These are phyloP conservation scores for Phlegmacium glaucopus DNA, from an alignment of 768 basidiomycete genomes.

Conservation along the genomic window DNA sequence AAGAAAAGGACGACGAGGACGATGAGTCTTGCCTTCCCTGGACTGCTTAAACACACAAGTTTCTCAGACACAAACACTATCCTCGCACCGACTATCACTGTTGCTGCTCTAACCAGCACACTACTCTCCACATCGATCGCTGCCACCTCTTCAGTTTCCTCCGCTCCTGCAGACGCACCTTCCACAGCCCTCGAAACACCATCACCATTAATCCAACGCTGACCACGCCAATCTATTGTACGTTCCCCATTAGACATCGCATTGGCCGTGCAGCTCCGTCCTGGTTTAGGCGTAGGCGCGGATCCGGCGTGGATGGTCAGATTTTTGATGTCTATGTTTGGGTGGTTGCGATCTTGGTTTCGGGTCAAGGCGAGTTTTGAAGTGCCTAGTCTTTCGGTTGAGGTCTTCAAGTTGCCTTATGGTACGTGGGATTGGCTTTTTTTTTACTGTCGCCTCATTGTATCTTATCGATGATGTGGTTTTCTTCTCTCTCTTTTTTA, in stretches of 20 bases:
- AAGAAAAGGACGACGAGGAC: not conserved
- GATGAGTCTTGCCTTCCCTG: not conserved
- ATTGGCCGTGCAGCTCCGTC: constrained; percentile 74
- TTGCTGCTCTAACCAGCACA: constrained; percentile 5
- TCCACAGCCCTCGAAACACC: not conserved
- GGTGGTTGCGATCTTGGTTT: constrained; percentile 64
- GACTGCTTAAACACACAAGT: constrained; percentile 6
- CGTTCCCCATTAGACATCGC: constrained; percentile 60
- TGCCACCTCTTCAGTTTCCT: constrained; percentile 10
- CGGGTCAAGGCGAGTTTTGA: constrained; percentile 29
- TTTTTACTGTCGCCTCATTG: no score
- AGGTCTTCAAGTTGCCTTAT: no score
- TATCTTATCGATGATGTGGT: no score
- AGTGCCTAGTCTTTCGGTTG: no score
- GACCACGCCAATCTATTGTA: constrained; percentile 5
- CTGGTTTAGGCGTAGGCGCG: constrained; percentile 65
- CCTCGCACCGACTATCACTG: constrained; percentile 1
- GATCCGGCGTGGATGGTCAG: constrained; percentile 79
- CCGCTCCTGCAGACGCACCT: constrained; percentile 9
- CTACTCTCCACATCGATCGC: constrained; percentile 4
- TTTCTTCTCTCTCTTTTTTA: no score
- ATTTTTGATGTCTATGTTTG: constrained; percentile 77
- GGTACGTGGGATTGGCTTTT: no score
- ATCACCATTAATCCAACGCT: no score
- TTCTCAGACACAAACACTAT: constrained; percentile 3